A percentile compares a stretch with the other conserved stretches of the same genome.
These are phyloP conservation scores for Graphiopsis chlorocephala DNA, from an alignment of 2,329 filamentous ascomycete genomes.

Conservation along the genomic window DNA sequence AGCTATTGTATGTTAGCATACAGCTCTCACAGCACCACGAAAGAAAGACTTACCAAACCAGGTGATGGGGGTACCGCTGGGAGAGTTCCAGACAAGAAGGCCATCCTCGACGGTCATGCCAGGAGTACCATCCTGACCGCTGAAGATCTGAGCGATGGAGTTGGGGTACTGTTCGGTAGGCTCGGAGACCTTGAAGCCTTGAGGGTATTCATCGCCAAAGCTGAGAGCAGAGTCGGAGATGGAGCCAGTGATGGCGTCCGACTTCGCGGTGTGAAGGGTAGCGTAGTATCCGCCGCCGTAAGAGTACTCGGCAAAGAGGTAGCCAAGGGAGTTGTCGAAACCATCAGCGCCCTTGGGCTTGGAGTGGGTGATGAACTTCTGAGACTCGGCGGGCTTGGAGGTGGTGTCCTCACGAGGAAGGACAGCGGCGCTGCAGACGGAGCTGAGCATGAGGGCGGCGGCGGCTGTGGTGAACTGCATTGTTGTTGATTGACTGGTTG, in stretches of 20 bases:
- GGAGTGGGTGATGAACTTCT: slow-evolving; percentile 19
- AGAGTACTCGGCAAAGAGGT: slow-evolving; percentile 19
- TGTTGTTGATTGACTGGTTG: neutral
- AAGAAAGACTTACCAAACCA: slow-evolving; percentile 18
- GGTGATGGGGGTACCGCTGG: slow-evolving; percentile 11
- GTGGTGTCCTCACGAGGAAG: slow-evolving; percentile 10
- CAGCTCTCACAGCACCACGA: neutral
- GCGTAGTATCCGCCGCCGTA: slow-evolving; percentile 19
- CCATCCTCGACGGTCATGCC: slow-evolving; percentile 20
- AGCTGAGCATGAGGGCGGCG: slow-evolving; percentile 15
- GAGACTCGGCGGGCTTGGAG: slow-evolving; percentile 2
- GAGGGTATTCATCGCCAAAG: neutral
- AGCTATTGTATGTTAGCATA: neutral
- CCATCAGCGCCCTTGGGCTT: slow-evolving; percentile 10
- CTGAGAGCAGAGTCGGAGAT: slow-evolving; percentile 18
- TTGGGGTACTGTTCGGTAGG: slow-evolving; percentile 14
- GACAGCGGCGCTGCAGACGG: slow-evolving; percentile 11
- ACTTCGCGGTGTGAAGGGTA: slow-evolving; percentile 12
- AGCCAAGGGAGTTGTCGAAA: slow-evolving; percentile 19
- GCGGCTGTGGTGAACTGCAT: slow-evolving; percentile 13
- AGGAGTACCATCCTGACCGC: slow-evolving; percentile 18
- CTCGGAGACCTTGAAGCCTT: slow-evolving; percentile 17
- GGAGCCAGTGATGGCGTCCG: slow-evolving; percentile 17
- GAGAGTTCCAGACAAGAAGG: slow-evolving; percentile 17
- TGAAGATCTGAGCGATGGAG: slow-evolving; percentile 18